Evolutionary conservation across 73 alveolate genomes (phyloP), one percentile per base, ranked within the genome.

Genomic region (Durusdinium trenchii): DNA sequence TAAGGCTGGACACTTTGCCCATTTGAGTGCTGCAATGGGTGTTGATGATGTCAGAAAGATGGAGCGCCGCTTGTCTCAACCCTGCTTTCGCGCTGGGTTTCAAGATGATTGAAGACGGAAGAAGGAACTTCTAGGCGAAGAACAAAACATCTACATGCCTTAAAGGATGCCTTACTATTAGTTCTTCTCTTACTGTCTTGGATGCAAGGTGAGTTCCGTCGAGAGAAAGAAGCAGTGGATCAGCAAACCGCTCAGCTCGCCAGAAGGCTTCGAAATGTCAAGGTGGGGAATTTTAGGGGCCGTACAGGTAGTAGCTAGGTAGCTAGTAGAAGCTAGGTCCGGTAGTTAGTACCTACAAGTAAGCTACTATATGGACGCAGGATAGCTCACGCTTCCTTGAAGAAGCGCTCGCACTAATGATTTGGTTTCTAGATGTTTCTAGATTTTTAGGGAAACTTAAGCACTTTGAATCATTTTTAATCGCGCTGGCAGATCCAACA

Each of bases 11-110:
- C 98, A 91, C 84, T 91, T 69, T 45, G 69, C 79, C 7, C 61
- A 76, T 42, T 67, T 94, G 84, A 94, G 99, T 40, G 84, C 84
- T 14, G 99, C 93, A n/a, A 94, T 94, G 99, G 99, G 99, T 38
- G 85, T 94, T 60, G 99, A 94, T 50, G 99, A 94, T 76, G 99
- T 94, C 42, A 9, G 99, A 50, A 94, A 94, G 99, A n/a, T 94
- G 84, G 98, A 91, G 60, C 98, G 98, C 36, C 9, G 35, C 98
- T 91, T 52, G 84, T 54, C 50, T 26, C n/a, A 46, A 76, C 18
- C 23, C n/a, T 20, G 36, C 82, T 40, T 45, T 54, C 20, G 28
- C 28, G 64, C 28, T 20, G 64, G n/a, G n/a, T n/a, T n/a, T n/a
- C n/a, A n/a, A n/a, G n/a, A n/a, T n/a, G n/a, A n/a, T n/a, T n/a